These are phyloP conservation scores for Spergularia bocconei DNA, from an alignment of 148 eudicot genomes.

Conservation along the genomic window DNA sequence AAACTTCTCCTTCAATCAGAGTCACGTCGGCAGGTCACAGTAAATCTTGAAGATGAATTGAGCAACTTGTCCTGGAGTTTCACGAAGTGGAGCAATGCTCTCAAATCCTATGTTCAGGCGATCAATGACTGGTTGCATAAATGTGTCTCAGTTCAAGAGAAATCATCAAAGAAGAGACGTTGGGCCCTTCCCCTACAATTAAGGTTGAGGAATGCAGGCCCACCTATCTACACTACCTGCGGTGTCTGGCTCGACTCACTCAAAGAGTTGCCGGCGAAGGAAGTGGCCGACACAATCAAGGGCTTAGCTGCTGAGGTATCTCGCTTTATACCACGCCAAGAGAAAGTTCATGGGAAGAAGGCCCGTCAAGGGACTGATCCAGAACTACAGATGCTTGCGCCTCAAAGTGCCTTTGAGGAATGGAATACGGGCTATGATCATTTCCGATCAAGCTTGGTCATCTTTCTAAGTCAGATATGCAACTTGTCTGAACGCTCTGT, in stretches of 20 bases:
- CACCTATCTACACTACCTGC: slow-evolving; percentile 77
- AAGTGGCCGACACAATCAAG: slow-evolving; percentile 50
- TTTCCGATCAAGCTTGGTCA: slow-evolving; percentile 45
- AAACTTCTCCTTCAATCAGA: slow-evolving; percentile 63
- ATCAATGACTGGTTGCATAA: slow-evolving; percentile 76
- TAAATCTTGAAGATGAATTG: slow-evolving; percentile 49
- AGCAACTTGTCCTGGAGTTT: slow-evolving; percentile 52
- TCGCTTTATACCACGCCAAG: slow-evolving; percentile 67
- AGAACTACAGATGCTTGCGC: slow-evolving; percentile 30
- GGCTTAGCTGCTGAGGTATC: slow-evolving; percentile 52
- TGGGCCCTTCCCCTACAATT: slow-evolving; percentile 26
- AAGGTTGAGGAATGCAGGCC: slow-evolving; percentile 46
- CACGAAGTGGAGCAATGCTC: slow-evolving; percentile 71
- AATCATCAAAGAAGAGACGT: slow-evolving; percentile 43
- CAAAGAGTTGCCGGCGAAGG: slow-evolving; percentile 40
- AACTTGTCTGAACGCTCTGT: slow-evolving; percentile 55
- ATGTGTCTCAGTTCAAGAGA: slow-evolving; percentile 49
- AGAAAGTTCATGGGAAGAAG: slow-evolving; percentile 66
- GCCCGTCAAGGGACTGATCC: slow-evolving; percentile 25
- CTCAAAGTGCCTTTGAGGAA: slow-evolving; percentile 44
- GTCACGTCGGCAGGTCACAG: slow-evolving; percentile 42
- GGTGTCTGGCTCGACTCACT: slow-evolving; percentile 72
- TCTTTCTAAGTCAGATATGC: slow-evolving; percentile 51
- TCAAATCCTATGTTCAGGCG: slow-evolving; percentile 54
- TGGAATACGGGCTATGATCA: slow-evolving; percentile 41